These are phyloP conservation scores for Phanerochaete sordida DNA, from an alignment of 768 basidiomycete species.

Conservation along the genomic window DNA sequence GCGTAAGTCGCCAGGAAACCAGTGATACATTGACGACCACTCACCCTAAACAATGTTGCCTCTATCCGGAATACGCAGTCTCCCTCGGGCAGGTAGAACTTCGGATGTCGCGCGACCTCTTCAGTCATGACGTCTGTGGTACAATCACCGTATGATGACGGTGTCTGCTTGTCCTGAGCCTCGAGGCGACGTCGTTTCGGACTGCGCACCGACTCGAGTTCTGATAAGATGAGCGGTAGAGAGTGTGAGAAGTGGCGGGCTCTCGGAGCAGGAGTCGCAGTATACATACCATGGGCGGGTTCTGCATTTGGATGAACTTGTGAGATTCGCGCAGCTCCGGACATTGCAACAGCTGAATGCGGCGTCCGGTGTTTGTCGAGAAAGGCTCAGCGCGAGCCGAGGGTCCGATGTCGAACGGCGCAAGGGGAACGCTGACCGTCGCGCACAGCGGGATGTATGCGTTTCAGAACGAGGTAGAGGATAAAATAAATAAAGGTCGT, in stretches of 20 bases:
- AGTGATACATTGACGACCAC: slow-evolving; percentile 17
- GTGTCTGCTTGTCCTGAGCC: not conserved
- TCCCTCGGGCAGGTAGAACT: slow-evolving; percentile 64
- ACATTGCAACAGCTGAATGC: too few relatives aligned
- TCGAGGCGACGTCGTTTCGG: not conserved
- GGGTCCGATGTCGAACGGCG: too few relatives aligned
- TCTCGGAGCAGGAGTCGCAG: too few relatives aligned
- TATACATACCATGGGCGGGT: not conserved
- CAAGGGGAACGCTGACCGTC: too few relatives aligned
- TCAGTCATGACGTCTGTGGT: not conserved
- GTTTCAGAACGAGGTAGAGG: too few relatives aligned
- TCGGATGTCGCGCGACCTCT: slow-evolving; percentile 35
- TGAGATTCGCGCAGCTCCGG: too few relatives aligned
- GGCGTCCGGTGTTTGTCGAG: too few relatives aligned
- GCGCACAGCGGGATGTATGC: not conserved
- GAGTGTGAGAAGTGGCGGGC: too few relatives aligned
- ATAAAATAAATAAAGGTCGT: too few relatives aligned
- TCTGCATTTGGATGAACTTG: too few relatives aligned
- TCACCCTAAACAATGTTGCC: slow-evolving; percentile 65
- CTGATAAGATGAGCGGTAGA: too few relatives aligned
- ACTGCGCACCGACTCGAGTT: not conserved
- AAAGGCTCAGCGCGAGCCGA: too few relatives aligned
- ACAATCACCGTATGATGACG: not conserved
- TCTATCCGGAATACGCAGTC: slow-evolving; percentile 65
- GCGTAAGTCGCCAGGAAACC: slow-evolving; percentile 4